These are phyloP conservation scores for Cubamyces sp. DNA, from an alignment of 768 basidiomycete species.

Conservation along the genomic window DNA sequence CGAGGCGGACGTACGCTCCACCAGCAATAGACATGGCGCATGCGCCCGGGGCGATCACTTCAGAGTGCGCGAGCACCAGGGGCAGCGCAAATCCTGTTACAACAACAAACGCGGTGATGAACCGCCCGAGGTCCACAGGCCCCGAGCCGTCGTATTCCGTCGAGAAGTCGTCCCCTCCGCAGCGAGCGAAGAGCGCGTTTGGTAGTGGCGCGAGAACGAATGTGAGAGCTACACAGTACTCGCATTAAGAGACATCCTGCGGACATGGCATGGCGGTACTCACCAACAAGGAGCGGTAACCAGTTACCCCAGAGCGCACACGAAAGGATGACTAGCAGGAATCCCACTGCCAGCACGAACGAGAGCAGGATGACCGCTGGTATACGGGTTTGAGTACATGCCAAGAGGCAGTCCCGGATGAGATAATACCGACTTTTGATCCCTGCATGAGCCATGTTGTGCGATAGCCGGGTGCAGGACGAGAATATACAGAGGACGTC, in stretches of 20 bases:
- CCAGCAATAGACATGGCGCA: constrained; percentile 95
- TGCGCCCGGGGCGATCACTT: constrained; percentile 81
- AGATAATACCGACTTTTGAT: constrained; percentile 33
- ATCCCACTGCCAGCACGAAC: constrained; percentile 97
- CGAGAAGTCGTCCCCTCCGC: constrained; percentile 87
- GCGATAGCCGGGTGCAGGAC: neutral
- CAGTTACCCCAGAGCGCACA: constrained; percentile 97
- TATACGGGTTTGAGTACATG: constrained; percentile 23
- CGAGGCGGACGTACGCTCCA: constrained; percentile 66
- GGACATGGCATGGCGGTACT: constrained; percentile 34
- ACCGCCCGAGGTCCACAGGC: constrained; percentile 89
- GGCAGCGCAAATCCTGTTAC: constrained; percentile 94
- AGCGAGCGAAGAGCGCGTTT: constrained; percentile 93
- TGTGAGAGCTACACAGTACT: constrained; percentile 65
- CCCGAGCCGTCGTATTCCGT: constrained; percentile 72
- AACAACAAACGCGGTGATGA: constrained; percentile 88
- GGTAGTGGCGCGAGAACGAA: constrained; percentile 96
- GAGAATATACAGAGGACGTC: constrained; percentile 9
- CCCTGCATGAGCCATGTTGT: constrained; percentile 34
- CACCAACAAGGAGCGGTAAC: constrained; percentile 95
- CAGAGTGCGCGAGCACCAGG: constrained; percentile 88
- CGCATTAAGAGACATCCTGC: constrained; percentile 2
- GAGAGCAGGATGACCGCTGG: constrained; percentile 94
- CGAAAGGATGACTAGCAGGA: constrained; percentile 94
- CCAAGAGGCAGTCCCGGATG: constrained; percentile 16